phyloP scores from a whole-genome alignment of 192 early-diverging fungal species.

The Rhizoclosmatium sp. region DNA sequence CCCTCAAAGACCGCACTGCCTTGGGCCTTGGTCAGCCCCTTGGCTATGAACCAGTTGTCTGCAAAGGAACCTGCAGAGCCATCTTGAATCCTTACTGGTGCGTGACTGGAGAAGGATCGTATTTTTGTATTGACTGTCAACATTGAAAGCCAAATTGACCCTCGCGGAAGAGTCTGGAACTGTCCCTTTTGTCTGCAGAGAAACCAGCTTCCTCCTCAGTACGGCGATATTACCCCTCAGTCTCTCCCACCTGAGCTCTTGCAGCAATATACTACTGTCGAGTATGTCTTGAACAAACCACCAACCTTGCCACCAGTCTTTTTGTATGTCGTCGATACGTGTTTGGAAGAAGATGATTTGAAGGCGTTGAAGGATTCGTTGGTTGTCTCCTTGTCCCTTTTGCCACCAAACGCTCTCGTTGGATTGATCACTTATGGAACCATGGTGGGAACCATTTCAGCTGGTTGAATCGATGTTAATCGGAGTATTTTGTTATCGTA shows the following conservation, averaged over 20 bases:
- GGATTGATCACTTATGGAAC: constrained; percentile 97
- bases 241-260: constrained; percentile 94
- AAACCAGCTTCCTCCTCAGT: constrained; percentile 97
- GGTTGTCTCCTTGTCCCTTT: constrained; percentile 86
- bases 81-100: constrained; percentile 98
- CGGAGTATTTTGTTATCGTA: constrained; percentile 40
- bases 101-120: constrained; percentile 14
- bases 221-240: constrained; percentile 90
- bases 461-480: background rate
- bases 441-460: constrained; percentile 74
- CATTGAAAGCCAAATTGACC: constrained; percentile 85
- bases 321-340: constrained; percentile 96
- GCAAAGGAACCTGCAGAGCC: constrained; percentile 92
- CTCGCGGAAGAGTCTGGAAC: constrained; percentile 95
- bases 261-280: constrained; percentile 92
- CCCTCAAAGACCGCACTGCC: constrained; percentile 82
- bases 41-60: constrained; percentile 97
- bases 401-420: constrained; percentile 92
- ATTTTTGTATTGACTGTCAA: background rate
- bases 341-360: constrained; percentile 93
- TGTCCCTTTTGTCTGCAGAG: constrained; percentile 98
- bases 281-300: constrained; percentile 89
- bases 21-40: constrained; percentile 66
- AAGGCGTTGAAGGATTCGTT: constrained; percentile 95
- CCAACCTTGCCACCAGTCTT: constrained; percentile 91